Base-by-base conservation (phyloP, 1,284 basidiomycete genomes). In the Sporisorium graminicola region DNA sequence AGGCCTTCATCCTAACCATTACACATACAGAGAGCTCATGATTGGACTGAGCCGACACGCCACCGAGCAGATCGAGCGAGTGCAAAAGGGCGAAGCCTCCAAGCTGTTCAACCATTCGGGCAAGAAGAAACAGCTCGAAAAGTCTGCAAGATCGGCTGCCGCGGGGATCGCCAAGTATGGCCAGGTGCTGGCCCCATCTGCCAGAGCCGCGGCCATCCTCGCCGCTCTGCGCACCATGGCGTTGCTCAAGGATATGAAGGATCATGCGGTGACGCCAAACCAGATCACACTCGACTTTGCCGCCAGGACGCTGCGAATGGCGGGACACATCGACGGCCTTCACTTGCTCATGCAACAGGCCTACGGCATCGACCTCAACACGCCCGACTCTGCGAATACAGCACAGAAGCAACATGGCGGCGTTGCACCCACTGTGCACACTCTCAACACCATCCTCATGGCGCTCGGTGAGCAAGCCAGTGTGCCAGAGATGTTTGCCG, bases 381-480 rank as follows among this genome's bases (percentile, higher is more conserved):
- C 75, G 7, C 77, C 77, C 22, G 82, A 83, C 58, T 60, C 72
- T 18, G 52, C 49, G 6, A 46, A 35, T 13, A 27, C 55, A 22
- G 43, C 35, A n/a, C 46, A 61, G 43, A 53, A 35, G 42, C 51
- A 60, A 52, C 52, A 52, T 20, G 31, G 56, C 40, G 58, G 67
- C 22, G 5, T 64, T 16, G 51, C 65, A 18, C 76, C 79, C 12
- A 79, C 68, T 12, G 73, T 76, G 18, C 76, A 84, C 56, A 81
- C 81, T 13, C 78, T 85, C 59, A 83, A 85, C 62, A 84, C 81
- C 24, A 67, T 80, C 52, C 68, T 85, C 26, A 79, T 82, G 81
- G 80, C 82, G 22, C 77, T 85, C 24, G 84, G 83, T n/a, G 83
- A 85, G 55, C 80, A 82, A 49, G 76, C 72, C 18, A 76, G 59